Conservation (phyloP, 176 grass and related monocot species). For the Eleusine coracana region DNA sequence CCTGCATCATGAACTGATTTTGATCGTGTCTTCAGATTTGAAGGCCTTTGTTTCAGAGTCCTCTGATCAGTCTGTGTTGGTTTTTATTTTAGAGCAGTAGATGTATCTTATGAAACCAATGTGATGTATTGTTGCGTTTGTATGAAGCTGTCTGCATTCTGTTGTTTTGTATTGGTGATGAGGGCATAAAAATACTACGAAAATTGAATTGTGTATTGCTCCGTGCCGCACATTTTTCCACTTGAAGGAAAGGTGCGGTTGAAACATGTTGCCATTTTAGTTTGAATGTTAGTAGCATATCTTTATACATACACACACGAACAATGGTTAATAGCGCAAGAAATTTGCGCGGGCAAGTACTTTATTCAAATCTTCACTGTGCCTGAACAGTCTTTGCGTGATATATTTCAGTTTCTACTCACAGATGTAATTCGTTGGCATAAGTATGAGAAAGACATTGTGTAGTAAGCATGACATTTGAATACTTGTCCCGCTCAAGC, state of each 20-base stretch:
- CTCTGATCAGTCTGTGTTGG: neutral
- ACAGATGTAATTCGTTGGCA: neutral
- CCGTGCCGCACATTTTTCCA: neutral
- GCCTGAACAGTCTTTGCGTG: neutral
- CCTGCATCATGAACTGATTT: neutral
- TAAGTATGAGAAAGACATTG: neutral
- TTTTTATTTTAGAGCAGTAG: neutral
- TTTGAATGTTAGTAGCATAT: conserved; percentile 1
- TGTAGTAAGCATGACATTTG: neutral
- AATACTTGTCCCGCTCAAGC: conserved; percentile 5
- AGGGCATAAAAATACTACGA: neutral
- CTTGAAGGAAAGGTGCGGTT: conserved; percentile 10
- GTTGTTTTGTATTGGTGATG: neutral
- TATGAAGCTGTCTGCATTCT: neutral
- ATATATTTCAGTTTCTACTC: neutral
- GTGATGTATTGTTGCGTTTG: neutral
- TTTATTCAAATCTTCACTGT: neutral
- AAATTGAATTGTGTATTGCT: conserved; percentile 10
- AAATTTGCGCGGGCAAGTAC: neutral
- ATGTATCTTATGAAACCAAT: neutral
- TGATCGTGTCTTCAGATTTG: neutral
- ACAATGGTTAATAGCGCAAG: neutral
- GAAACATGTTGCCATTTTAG: conserved; percentile 7
- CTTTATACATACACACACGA: neutral
- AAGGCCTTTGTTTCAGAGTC: neutral